Base-by-base conservation (phyloP, 2,329 filamentous ascomycete species). In the Hymenoscyphus salicellus region DNA sequence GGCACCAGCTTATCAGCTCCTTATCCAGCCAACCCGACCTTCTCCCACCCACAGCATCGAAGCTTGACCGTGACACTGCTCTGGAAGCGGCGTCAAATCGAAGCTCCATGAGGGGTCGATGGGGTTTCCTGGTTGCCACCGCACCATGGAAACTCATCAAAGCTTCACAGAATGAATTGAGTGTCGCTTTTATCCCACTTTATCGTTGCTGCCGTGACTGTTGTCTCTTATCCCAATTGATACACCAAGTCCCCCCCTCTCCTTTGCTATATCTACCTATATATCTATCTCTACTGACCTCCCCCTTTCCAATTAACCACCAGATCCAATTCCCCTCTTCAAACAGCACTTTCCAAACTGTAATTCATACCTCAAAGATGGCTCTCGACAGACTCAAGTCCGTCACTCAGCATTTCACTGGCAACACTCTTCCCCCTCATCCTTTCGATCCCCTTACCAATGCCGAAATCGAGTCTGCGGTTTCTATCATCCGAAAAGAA, bases 361-460 rank as follows among this genome's bases (percentile, higher is more conserved):
- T 5, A 28, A 30, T 32, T 6, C 30, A 32, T 32, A 30, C 30
- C 55, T 20, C 59, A 76, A 30, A 64, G 74, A 87, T 87, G 85
- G 84, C 85, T 70, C 81, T 88, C 70, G 84, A 88, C 71, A 83
- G 86, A 71, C 79, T 89, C 56, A 86, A 86, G 78, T 86, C 88
- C 73, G 80, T 89, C 73, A 80, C 86, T 69, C 80, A 83, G 62
- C 87, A 89, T 72, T 77, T 90, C 72, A 83, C 81, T 61, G 85
- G 84, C 63, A 79, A 82, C 30, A 55, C 64, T 73, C 80, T 79
- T 43, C 80, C 81, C 59, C 83, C 84, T 41, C 88, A 96, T 73
- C 92, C 92, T 5, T 84, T 95, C 68, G 92, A 96, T 73, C 92
- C 92, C 61, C 86, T 96, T 56, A 84, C 84, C 10, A 81, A 83